Base-by-base conservation (phyloP, 805 yeast genomes). In the Cyberlindnera lachancei region DNA sequence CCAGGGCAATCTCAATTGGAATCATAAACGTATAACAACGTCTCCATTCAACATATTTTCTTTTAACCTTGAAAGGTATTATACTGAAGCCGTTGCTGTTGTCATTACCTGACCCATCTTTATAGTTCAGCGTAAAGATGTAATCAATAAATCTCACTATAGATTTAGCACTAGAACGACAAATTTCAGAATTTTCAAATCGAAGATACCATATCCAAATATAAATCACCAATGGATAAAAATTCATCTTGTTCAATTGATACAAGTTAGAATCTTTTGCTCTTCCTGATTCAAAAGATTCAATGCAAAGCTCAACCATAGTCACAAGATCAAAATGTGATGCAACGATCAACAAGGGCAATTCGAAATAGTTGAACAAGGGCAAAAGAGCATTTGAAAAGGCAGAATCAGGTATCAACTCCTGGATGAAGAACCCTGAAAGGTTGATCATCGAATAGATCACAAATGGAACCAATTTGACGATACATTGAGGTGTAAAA, bases 391-490 rank as follows among this genome's bases (percentile, higher is more conserved):
- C 66, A 19, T 40, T 28, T 12, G 64, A 48, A 10, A 64, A 42
- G 2, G 48, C 45, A 11, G 46, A 46, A 1, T 42, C 35, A 1
- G 67, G 64, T 29, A 52, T 58, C 7, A 53, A 41, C 23, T 64
- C 67, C 20, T 48, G 35, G 4, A 55, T 48, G 26, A 55, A 43
- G 35, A 48, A 61, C 15, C 55, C 52, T 18, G 56, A 44, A 23
- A 63, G 39, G 36, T 65, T 65, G 33, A 65, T 45, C n/a, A 56
- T 43, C 4, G 70, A 63, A 38, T 63, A 65, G 7, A 57, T 48
- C n/a, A 57, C 53, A 42, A 63, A 64, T 2, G 70, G 68, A 18
- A 58, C 35, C 27, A 65, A 37, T 37, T 65, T 65, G 23, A 58
- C 33, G n/a, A 56, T 14, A 14, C 52, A 54, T 3, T 44, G 36